These are phyloP conservation scores for Malassezia cuniculi DNA, from an alignment of 1,284 basidiomycete species.

Conservation along the genomic window DNA sequence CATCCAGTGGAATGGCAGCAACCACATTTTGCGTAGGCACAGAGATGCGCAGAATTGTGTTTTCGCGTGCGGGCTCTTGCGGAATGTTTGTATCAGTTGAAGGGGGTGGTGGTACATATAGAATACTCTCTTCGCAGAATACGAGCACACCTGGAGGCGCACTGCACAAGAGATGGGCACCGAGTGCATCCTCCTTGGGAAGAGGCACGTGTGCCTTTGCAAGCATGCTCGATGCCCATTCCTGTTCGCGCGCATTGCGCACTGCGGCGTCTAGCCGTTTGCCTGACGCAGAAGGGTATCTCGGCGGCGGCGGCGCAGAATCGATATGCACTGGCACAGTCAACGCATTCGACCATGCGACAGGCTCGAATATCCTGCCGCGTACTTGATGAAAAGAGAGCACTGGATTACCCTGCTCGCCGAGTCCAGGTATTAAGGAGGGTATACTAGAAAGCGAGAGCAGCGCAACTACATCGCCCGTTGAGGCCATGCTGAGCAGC, in stretches of 20 bases:
- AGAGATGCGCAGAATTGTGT: neutral
- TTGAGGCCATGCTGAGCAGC: slow-evolving; percentile 17
- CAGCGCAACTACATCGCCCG: slow-evolving; percentile 21
- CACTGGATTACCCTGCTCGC: slow-evolving; percentile 32
- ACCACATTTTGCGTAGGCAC: neutral
- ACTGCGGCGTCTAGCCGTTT: slow-evolving; percentile 10
- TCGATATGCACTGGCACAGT: slow-evolving; percentile 8
- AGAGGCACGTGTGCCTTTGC: slow-evolving; percentile 36
- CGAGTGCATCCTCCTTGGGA: slow-evolving; percentile 27
- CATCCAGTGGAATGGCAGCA: neutral
- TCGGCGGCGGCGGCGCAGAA: slow-evolving; percentile 14
- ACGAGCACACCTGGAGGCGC: slow-evolving; percentile 35
- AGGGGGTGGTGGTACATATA: slow-evolving; percentile 33
- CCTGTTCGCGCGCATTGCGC: slow-evolving; percentile 19
- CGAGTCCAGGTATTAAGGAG: slow-evolving; percentile 26
- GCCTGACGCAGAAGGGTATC: slow-evolving; percentile 27
- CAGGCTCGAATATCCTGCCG: slow-evolving; percentile 12
- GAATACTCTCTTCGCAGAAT: slow-evolving; percentile 29
- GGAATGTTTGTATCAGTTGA: slow-evolving; percentile 6
- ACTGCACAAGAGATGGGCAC: slow-evolving; percentile 26
- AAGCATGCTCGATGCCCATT: slow-evolving; percentile 19
- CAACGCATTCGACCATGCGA: slow-evolving; percentile 4
- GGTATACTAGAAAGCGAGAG: slow-evolving; percentile 31
- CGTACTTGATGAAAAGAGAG: slow-evolving; percentile 38
- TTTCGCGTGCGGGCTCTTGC: neutral